Percentiles rank a stretch among this genome's conserved stretches.
These are phyloP conservation scores for Pseudogymnoascus sp. DNA, from an alignment of 2,329 filamentous ascomycete genomes.

Conservation along the genomic window DNA sequence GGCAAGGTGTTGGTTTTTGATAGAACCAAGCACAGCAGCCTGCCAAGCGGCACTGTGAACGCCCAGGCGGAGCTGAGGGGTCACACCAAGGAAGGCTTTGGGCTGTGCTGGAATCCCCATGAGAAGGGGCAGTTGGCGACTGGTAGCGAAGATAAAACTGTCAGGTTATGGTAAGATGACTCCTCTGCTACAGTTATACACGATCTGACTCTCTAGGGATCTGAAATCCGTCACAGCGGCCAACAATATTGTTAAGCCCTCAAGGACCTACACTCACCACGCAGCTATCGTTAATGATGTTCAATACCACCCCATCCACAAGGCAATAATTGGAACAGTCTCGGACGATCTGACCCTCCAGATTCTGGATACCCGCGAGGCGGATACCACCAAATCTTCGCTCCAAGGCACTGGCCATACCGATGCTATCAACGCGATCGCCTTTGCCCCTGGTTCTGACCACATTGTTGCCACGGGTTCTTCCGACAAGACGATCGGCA, in stretches of 20 bases:
- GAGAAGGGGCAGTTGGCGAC: constrained; percentile 74
- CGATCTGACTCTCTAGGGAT: constrained; percentile 48
- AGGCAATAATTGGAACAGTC: constrained; percentile 79
- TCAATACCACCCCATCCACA: constrained; percentile 83
- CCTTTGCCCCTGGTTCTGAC: constrained; percentile 90
- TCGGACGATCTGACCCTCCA: constrained; percentile 93
- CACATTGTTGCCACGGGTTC: constrained; percentile 87
- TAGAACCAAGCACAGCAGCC: constrained; percentile 81
- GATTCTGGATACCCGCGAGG: constrained; percentile 75
- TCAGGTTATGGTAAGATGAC: constrained; percentile 69
- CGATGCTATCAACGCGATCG: constrained; percentile 91
- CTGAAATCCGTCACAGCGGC: constrained; percentile 65
- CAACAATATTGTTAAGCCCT: constrained; percentile 62
- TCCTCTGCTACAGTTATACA: not conserved
- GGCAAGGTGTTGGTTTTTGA: constrained; percentile 89
- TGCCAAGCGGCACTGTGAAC: constrained; percentile 65
- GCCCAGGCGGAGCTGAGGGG: constrained; percentile 80
- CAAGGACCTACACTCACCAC: constrained; percentile 77
- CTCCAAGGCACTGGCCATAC: constrained; percentile 69
- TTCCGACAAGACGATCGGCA: constrained; percentile 85
- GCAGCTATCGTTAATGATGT: constrained; percentile 92
- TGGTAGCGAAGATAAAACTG: constrained; percentile 85
- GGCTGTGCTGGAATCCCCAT: constrained; percentile 86
- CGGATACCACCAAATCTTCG: constrained; percentile 57
- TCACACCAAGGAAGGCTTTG: constrained; percentile 84